Evolutionary conservation across 176 grass and related monocot genomes (phyloP), one percentile per base, ranked within the genome.

Genomic region (Carex littledalei): DNA sequence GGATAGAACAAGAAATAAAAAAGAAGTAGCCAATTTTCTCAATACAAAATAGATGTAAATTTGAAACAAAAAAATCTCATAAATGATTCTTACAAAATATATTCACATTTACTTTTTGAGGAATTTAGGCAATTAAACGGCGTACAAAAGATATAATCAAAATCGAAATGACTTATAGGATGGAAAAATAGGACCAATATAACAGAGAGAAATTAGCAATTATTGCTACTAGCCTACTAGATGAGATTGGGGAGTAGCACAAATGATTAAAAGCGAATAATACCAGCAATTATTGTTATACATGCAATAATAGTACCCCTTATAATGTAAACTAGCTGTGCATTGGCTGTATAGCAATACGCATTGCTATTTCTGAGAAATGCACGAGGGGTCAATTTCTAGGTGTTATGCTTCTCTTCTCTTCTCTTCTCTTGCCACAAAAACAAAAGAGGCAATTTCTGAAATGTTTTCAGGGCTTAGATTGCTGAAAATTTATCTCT

Each of bases 301-400:
- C 60, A 67, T 45, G 16, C 80, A 83, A 65, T 37, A 83, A 83
- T 65, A 83, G 59, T 83, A 83, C 59, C 18, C 63, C 80, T 49
- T 67, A 68, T 68, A 15, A 68, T 83, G 63, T 31, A 67, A 68
- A 31, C 20, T 15, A 83, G 81, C 81, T 66, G 60, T 83, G 39
- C 61, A 43, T 67, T 83, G 3, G 81, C 81, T 83, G 81, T 83
- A 83, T 83, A 68, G n/a, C 81, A 83, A 83, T 54, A 83, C 6
- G 4, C 81, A 53, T 68, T 83, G 13, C 29, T 66, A 67, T 67
- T 82, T 82, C 18, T 63, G 60, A 82, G 79, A 43, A 81, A 65
- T 43, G 6, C 21, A 80, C 18, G 16, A 81, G 24, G 16, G 16
- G 18, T 64, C 79, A 62, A 59, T 62, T 81, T 81, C 41, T 43